Conservation (phyloP, 352 stramenopile species). For the Elongisporangium undulatum region DNA sequence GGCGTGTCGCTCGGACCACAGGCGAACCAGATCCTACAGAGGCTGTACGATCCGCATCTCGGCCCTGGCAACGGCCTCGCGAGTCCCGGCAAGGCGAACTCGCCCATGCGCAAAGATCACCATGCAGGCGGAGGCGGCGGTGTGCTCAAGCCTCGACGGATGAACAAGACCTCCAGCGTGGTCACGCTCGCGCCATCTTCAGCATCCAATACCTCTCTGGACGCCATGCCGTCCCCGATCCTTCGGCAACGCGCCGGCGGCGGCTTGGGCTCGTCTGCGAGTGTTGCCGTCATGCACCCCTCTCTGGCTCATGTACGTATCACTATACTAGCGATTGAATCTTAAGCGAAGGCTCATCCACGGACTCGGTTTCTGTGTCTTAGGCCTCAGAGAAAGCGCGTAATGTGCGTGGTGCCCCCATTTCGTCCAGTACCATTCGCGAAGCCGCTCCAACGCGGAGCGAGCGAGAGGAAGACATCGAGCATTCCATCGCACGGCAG, state of each 20-base stretch:
- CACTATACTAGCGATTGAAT: not conserved
- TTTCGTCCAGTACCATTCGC: not conserved
- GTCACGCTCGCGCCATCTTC: constrained; percentile 16
- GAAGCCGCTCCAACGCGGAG: not conserved
- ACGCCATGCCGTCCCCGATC: not conserved
- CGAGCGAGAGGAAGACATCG: constrained; percentile 15
- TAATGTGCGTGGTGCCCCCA: constrained; percentile 20
- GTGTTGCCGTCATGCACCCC: constrained; percentile 45
- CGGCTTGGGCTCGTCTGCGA: constrained; percentile 20
- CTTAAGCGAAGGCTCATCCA: not conserved
- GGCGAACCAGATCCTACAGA: constrained; percentile 56
- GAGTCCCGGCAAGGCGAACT: constrained; percentile 1
- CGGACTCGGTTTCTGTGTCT: not conserved
- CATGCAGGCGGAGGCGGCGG: not conserved
- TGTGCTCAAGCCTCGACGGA: constrained; percentile 41
- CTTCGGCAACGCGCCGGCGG: not conserved
- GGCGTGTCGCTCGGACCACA: constrained; percentile 43
- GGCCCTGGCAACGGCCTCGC: constrained; percentile 13
- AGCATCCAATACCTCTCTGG: not conserved
- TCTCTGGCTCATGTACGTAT: constrained; percentile 36
- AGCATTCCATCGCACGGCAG: too few species aligned
- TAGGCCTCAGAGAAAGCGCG: constrained; percentile 54
- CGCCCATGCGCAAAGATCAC: not conserved
- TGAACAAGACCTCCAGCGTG: constrained; percentile 48
- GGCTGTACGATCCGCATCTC: constrained; percentile 60